Base-by-base conservation (phyloP, 352 stramenopile genomes). In the Blastocystis sp. region DNA sequence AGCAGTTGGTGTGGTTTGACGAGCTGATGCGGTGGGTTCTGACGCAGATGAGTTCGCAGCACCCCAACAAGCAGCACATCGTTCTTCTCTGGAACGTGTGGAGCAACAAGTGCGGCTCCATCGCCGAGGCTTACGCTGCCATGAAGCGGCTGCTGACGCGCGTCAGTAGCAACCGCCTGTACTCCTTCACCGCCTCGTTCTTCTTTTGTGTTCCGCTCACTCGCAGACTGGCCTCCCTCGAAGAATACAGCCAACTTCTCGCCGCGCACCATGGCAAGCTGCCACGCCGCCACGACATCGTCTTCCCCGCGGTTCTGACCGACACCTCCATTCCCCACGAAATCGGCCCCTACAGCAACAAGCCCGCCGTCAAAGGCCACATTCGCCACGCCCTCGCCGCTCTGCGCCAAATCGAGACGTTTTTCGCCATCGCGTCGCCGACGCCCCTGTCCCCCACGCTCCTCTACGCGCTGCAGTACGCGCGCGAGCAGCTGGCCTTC, bases 321-420 rank as follows among this genome's bases (percentile, higher is more conserved):
- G 43, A 40, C n/a, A 14, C 71, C 5, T 41, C 14, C 2, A 38
- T 45, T 38, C 71, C 53, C 9, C 71, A 17, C 23, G 71, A 81
- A 40, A 62, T 65, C 28, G 71, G 43, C 7, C 43, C 19, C 2
- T 81, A 81, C 45, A 5, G 48, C 2, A 81, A 81, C 53, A 9
- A 81, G 2, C 71, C 71, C 10, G 11, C n/a, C 2, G 53, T 64
- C 11, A 81, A 81, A n/a, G 19, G 48, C 38, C 53, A 45, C 3
- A 41, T 66, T n/a, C 48, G 71, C 11, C 45, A 64, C 21, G 38
- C 38, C 38, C 7, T 19, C 17, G 9, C 7, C 14, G 11, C 45
- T 21, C 45, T 81, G 11, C 45, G 23, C 19, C 28, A 53, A 17
- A 53, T 64, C 2, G 71, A 81, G 43, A 81, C 71, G 38, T n/a